phyloP scores from a whole-genome alignment of 805 yeast genomes.

The Spathaspora girioi region DNA sequence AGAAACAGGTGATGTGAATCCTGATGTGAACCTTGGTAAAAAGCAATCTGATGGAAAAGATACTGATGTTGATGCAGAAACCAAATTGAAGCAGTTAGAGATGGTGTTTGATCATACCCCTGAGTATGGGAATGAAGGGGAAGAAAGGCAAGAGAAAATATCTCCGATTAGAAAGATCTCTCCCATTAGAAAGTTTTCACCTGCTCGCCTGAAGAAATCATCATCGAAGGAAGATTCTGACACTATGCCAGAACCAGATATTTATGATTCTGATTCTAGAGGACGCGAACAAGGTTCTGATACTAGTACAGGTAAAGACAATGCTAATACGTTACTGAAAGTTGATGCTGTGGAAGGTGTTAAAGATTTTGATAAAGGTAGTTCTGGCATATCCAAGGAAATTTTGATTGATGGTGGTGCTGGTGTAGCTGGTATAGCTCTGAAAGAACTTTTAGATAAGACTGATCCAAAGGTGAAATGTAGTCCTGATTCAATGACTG shows the following conservation, averaged over 20 bases:
- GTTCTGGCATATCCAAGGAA: not conserved
- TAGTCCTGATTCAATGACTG: not conserved
- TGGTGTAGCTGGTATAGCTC: not conserved
- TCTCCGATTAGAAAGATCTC: not conserved
- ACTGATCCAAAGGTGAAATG: too few species aligned
- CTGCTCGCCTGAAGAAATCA: not conserved
- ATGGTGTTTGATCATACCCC: not conserved
- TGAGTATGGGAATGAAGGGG: not conserved
- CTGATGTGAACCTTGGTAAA: not conserved
- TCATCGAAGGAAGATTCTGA: not conserved
- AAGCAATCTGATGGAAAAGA: not conserved
- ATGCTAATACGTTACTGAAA: not conserved
- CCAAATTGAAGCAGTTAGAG: not conserved
- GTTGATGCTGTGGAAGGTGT: not conserved
- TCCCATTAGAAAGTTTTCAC: not conserved
- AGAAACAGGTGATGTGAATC: not conserved
- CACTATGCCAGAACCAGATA: not conserved
- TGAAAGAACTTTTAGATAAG: not conserved
- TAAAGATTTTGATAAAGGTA: not conserved
- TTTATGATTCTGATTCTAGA: not conserved
- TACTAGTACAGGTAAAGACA: not conserved
- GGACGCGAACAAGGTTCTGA: not conserved
- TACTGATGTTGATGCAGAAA: not conserved
- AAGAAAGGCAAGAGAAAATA: not conserved
- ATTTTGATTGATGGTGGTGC: not conserved